Conservation (phyloP, 352 stramenopile species). For the Phytopythium litorale region DNA sequence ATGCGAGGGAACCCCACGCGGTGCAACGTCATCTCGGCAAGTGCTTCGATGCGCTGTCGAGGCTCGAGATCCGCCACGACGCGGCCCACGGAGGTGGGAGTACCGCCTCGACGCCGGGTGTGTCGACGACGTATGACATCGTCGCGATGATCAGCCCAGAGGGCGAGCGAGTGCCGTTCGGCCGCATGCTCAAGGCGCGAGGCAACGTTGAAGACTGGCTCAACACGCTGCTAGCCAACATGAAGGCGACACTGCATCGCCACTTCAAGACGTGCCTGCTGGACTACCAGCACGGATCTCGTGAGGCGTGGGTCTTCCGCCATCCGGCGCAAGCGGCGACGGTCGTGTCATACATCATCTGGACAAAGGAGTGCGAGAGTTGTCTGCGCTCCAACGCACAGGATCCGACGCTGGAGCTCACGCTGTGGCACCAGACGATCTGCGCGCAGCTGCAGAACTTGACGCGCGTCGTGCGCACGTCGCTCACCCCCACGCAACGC, state of each 20-base stretch:
- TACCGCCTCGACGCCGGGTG: neutral
- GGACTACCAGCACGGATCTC: slow-evolving; percentile 83
- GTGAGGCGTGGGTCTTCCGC: slow-evolving; percentile 82
- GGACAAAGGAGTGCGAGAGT: slow-evolving; percentile 63
- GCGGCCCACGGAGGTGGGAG: slow-evolving; percentile 7
- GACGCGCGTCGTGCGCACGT: slow-evolving; percentile 57
- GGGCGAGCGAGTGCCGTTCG: slow-evolving; percentile 75
- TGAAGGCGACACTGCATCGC: slow-evolving; percentile 66
- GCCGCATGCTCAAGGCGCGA: slow-evolving; percentile 69
- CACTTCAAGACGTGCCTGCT: slow-evolving; percentile 74
- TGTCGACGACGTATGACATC: slow-evolving; percentile 39
- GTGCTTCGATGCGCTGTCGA: slow-evolving; percentile 80
- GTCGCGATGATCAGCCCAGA: slow-evolving; percentile 79
- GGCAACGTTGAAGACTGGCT: slow-evolving; percentile 90
- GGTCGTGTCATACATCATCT: slow-evolving; percentile 89
- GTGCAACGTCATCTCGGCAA: slow-evolving; percentile 83
- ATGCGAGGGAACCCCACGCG: slow-evolving; percentile 72
- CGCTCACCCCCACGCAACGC: slow-evolving; percentile 50
- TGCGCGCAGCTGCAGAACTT: slow-evolving; percentile 61
- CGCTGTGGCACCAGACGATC: slow-evolving; percentile 65
- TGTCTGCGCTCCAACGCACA: slow-evolving; percentile 52
- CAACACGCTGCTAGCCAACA: slow-evolving; percentile 63
- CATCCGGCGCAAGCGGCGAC: slow-evolving; percentile 90
- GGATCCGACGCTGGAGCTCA: slow-evolving; percentile 47
- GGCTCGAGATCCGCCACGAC: slow-evolving; percentile 69